Evolutionary conservation across 2,329 filamentous ascomycete genomes (phyloP).

Genomic region (Ceratocystiopsis minuta): DNA sequence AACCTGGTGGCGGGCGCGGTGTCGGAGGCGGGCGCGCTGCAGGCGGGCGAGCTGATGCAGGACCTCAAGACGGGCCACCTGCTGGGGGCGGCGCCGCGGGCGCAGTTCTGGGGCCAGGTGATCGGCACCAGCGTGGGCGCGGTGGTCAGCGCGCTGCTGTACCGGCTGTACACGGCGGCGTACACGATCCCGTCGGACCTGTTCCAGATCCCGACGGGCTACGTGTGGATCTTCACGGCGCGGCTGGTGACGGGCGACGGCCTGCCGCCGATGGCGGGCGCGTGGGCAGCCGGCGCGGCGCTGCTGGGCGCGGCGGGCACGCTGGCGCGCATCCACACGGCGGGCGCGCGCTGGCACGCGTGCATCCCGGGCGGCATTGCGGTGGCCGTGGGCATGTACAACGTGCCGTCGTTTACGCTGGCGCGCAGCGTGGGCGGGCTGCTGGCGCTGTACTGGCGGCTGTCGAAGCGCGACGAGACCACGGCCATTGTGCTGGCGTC

Average conservation of each 20-base stretch:
- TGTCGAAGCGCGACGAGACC: constrained; percentile 40
- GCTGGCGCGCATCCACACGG: constrained; percentile 42
- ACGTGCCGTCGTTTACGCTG: constrained; percentile 87
- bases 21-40: constrained; percentile 47
- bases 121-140: constrained; percentile 79
- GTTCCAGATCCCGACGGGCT: constrained; percentile 86
- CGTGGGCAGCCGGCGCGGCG: constrained; percentile 63
- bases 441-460: constrained; percentile 59
- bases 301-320: constrained; percentile 57
- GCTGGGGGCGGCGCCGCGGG: constrained; percentile 76
- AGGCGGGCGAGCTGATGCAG: constrained; percentile 92
- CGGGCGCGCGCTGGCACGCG: constrained; percentile 45
- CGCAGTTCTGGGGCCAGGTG: constrained; percentile 92
- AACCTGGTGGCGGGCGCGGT: constrained; percentile 90
- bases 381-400: constrained; percentile 95
- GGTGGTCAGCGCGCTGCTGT: constrained; percentile 69
- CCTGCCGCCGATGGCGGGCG: constrained; percentile 62
- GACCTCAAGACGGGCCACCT: constrained; percentile 93
- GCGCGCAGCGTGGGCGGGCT: constrained; percentile 68
- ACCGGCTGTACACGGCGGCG: constrained; percentile 72
- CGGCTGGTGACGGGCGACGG: constrained; percentile 82
- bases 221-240: constrained; percentile 96
- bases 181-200: constrained; percentile 77
- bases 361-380: constrained; percentile 86
- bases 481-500: constrained; percentile 76